Evolutionary conservation across 2,329 filamentous ascomycete species (phyloP).

Genomic region (Alternaria triticimaculans): DNA sequence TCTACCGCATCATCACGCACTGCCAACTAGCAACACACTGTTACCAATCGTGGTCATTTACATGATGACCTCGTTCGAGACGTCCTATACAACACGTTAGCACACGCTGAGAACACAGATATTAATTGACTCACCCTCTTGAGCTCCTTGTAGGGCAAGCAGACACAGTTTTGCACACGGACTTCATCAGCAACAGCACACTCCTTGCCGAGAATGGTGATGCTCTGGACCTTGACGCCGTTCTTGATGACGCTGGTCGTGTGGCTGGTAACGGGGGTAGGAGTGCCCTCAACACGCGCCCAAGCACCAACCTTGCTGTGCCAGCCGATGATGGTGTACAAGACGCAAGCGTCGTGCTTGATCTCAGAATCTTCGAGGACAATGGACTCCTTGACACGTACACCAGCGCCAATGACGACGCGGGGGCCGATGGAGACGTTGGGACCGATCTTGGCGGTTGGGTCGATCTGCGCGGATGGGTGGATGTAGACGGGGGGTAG

Average conservation of each 20-base stretch:
- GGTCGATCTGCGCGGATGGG: constrained; percentile 86
- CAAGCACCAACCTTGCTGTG: constrained; percentile 95
- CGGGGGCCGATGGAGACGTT: constrained; percentile 97
- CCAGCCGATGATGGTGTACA: constrained; percentile 98
- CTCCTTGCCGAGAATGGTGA: constrained; percentile 97
- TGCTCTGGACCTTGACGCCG: constrained; percentile 97
- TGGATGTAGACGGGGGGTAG: constrained; percentile 95
- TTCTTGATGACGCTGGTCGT: constrained; percentile 96
- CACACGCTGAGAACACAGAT: neutral
- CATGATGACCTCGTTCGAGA: constrained; percentile 90
- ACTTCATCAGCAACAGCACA: constrained; percentile 93
- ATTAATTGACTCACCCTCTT: constrained; percentile 75
- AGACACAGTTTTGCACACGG: constrained; percentile 96
- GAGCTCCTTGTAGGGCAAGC: constrained; percentile 95
- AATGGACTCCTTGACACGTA: constrained; percentile 92
- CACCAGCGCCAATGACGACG: constrained; percentile 82
- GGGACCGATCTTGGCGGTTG: constrained; percentile 93
- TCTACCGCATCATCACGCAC: neutral
- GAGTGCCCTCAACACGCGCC: constrained; percentile 95
- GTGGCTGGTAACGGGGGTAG: constrained; percentile 85
- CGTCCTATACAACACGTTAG: constrained; percentile 65
- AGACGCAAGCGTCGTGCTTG: constrained; percentile 93
- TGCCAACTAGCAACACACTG: neutral
- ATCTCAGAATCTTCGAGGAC: constrained; percentile 94
- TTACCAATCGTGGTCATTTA: constrained; percentile 52